Percentiles rank a stretch among this genome's conserved stretches.
phyloP scores from a whole-genome alignment of 495 filamentous ascomycete genomes.

The Symbiotaphrina buchneri region DNA sequence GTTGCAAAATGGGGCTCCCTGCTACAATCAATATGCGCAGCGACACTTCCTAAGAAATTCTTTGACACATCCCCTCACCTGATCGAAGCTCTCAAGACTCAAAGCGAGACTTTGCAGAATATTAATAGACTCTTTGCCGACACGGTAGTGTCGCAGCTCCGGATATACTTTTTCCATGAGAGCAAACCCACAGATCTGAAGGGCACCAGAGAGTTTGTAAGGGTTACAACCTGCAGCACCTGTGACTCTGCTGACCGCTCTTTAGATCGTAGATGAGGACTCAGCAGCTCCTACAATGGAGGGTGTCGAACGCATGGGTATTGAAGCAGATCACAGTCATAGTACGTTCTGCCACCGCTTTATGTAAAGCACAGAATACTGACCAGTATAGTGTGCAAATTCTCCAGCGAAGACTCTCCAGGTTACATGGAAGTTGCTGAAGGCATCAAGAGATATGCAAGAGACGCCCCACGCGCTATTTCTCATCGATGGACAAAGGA shows the following conservation, averaged over 20 bases:
- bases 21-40: conserved; percentile 48
- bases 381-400: too few relatives aligned
- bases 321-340: conserved; percentile 63
- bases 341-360: too few relatives aligned
- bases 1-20: conserved; percentile 55
- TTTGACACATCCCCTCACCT: conserved; percentile 49
- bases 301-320: conserved; percentile 52
- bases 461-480: conserved; percentile 25
- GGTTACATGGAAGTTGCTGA: conserved; percentile 56
- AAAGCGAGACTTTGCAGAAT: conserved; percentile 60
- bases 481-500: conserved; percentile 45
- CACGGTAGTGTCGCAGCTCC: conserved; percentile 46
- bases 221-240: background rate
- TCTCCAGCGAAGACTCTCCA: conserved; percentile 44
- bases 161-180: conserved; percentile 54
- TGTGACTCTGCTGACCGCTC: background rate
- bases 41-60: conserved; percentile 44
- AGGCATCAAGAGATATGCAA: conserved; percentile 44
- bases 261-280: conserved; percentile 43
- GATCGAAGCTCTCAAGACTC: conserved; percentile 45
- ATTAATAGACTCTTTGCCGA: conserved; percentile 62
- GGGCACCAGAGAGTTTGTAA: conserved; percentile 25
- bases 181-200: conserved; percentile 41
- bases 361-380: too few relatives aligned
- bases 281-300: conserved; percentile 57